phyloP scores from a whole-genome alignment of 345 rosid species.

The Firmiana major region DNA sequence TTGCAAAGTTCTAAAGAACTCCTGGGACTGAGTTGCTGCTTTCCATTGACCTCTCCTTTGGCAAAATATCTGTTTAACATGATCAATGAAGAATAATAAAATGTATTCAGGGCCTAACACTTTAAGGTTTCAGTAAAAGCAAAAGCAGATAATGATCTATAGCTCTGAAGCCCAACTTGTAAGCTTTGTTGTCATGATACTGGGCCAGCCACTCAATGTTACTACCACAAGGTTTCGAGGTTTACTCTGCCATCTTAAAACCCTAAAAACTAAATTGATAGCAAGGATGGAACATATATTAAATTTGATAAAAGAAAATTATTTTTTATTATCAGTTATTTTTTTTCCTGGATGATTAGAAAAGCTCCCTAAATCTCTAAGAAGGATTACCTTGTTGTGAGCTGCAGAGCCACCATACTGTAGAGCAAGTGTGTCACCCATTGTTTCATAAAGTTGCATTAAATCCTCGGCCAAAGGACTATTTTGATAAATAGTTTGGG shows the following conservation, averaged over 20 bases:
- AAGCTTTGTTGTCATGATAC: neutral
- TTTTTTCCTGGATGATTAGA: neutral
- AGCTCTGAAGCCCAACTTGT: neutral
- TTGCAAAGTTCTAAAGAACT: slow-evolving; percentile 74
- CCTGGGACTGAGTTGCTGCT: slow-evolving; percentile 97
- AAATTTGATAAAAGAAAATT: neutral
- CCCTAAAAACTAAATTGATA: neutral
- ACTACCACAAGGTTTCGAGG: neutral
- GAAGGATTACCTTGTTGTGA: slow-evolving; percentile 73
- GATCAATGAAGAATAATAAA: slow-evolving; percentile 14
- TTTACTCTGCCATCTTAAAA: slow-evolving; percentile 1
- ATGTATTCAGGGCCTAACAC: neutral
- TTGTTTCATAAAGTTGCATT: slow-evolving; percentile 75
- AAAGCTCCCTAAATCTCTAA: neutral
- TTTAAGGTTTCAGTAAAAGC: neutral
- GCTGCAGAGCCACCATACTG: slow-evolving; percentile 99
- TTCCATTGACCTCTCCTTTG: slow-evolving; percentile 98
- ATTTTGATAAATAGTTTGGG: slow-evolving; percentile 54
- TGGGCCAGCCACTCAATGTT: neutral
- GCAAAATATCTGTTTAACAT: slow-evolving; percentile 64
- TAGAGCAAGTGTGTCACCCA: slow-evolving; percentile 95
- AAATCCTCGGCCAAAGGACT: slow-evolving; percentile 74
- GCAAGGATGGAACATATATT: neutral
- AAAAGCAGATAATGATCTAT: neutral
- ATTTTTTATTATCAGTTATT: neutral